phyloP scores from a whole-genome alignment of 1,284 basidiomycete genomes.

The Schizopora paradoxa region DNA sequence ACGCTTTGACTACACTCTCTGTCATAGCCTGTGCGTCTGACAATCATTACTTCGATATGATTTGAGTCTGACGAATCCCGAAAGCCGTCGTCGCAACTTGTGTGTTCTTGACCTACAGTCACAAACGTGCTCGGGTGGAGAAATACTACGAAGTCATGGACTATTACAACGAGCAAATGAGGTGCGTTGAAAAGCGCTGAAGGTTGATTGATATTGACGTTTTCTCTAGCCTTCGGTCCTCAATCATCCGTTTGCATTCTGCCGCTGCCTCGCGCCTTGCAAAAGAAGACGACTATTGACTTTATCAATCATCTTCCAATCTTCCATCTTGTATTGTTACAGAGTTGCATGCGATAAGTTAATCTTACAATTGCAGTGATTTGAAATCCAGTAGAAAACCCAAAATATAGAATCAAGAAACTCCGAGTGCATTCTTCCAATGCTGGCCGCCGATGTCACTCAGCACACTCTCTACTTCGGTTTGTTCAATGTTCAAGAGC shows the following conservation, averaged over 20 bases:
- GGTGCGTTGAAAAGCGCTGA: constrained; percentile 27
- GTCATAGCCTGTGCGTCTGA: constrained; percentile 37
- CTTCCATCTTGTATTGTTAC: no score
- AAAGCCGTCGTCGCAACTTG: constrained; percentile 41
- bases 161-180: constrained; percentile 53
- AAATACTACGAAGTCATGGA: constrained; percentile 43
- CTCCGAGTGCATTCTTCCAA: constrained; percentile 57
- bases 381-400: no score
- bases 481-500: constrained; percentile 63
- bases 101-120: constrained; percentile 40
- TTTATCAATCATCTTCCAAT: no score
- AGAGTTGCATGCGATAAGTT: no score
- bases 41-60: neutral
- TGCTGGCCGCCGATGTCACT: constrained; percentile 60
- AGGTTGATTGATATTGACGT: neutral
- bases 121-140: constrained; percentile 42
- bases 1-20: constrained; percentile 32
- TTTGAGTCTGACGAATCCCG: constrained; percentile 1
- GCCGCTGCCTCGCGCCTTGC: constrained; percentile 17
- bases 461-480: constrained; percentile 68
- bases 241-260: constrained; percentile 35
- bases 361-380: no score
- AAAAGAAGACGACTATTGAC: no score
- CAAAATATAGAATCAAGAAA: neutral
- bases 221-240: constrained; percentile 25